Base-by-base conservation (phyloP, 2,329 filamentous ascomycete genomes). In the Biscogniauxia sp. region DNA sequence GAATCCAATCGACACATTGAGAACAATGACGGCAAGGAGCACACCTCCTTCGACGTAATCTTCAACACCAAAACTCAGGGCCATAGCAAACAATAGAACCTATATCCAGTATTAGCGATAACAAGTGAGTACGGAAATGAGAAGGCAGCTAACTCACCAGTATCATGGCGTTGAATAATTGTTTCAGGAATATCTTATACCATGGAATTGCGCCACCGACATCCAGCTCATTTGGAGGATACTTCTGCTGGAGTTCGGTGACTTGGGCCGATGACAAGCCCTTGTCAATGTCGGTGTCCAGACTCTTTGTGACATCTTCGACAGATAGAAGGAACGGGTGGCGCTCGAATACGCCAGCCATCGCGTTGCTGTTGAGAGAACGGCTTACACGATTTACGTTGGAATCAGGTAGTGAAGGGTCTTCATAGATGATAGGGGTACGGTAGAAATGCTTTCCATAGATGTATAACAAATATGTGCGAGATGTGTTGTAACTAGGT, bases 71-170 rank as follows among this genome's bases (percentile, higher is more conserved):
- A 89, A 90, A 62, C 84, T 87, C 50, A 88, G 81, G 53, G 85
- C 88, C 88, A 93, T 92, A 69, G 90, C 90, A 69, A 93, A 89
- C 57, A 91, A 80, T 56, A 94, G 83, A 54, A 92, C 88, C 88
- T 91, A 82, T 77, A 66, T 81, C 73, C 59, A 79, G 65, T 80
- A 73, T 75, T 77, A 82, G 54, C 77, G 79, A 63, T 82, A 76
- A 60, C 41, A 28, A 26, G 15, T n/a, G 6, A 17, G 11, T 17
- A 23, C 20, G 9, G 23, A 56, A 20, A n/a, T 2, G 28, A 17
- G 23, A 2, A 20, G 20, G 28, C 23, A n/a, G 51, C 28, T 11
- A 3, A 77, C 83, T 66, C 76, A 86, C 85, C 69, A 92, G 75
- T 59, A 90, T 89, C 90, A 92, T 92, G 60, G 90, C 89, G 79